Conservation (phyloP, 2,329 filamentous ascomycete genomes). For the Rhexocercosporidium sp. region DNA sequence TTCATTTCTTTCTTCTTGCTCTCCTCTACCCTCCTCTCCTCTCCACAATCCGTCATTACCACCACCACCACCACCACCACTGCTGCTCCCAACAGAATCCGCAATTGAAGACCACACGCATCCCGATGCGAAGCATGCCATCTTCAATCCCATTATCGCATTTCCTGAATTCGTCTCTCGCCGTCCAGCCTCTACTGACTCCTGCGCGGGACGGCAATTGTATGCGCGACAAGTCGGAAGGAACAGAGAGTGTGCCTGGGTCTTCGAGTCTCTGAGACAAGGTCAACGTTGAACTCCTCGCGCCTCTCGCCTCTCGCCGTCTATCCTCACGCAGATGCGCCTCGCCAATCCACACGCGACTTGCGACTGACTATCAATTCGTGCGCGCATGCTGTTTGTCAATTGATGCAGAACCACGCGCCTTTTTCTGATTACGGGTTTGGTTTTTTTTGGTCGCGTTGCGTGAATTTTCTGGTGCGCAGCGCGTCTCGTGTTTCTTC, state of each 20-base stretch:
- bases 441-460: background rate
- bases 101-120: conserved; percentile 26
- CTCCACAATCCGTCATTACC: background rate
- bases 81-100: too few species aligned
- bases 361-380: background rate
- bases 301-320: background rate
- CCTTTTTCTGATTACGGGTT: background rate
- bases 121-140: conserved; percentile 32
- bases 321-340: conserved; percentile 5
- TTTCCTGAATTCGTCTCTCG: conserved; percentile 18
- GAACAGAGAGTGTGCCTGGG: background rate
- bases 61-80: background rate
- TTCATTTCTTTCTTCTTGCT: background rate
- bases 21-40: background rate
- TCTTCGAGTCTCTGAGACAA: background rate
- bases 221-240: conserved; percentile 7
- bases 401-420: background rate
- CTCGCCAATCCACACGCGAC: conserved; percentile 2
- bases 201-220: conserved; percentile 8
- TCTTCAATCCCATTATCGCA: conserved; percentile 21
- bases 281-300: background rate
- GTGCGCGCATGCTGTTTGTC: conserved; percentile 5
- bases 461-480: conserved; percentile 9
- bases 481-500: too few species aligned
- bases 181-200: background rate